Evolutionary conservation across 805 yeast species (phyloP), one percentile per base, ranked within the genome.

Genomic region (Gaillardinia entomophila): DNA sequence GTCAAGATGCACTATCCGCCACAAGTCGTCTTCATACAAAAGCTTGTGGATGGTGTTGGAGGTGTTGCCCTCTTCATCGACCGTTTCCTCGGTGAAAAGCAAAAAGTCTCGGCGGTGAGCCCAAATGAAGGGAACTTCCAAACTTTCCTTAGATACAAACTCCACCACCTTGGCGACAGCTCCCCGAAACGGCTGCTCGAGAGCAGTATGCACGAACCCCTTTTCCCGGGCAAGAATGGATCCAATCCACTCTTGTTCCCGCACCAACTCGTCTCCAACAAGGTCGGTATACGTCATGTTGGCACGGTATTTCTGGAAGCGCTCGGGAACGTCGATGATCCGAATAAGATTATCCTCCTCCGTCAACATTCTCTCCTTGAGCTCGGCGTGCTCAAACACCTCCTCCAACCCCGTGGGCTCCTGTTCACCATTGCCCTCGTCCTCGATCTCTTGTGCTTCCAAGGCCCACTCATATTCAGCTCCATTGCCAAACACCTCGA

Each of bases 401-500:
- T 92, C 96, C 43, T 83, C 80, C 42, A 92, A 68, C 10, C 83
- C 77, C 3, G 73, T 68, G 18, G 77, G 69, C 28, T 66, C 78
- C n/a, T 65, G 64, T n/a, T 75, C 79, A 24, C 60, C 66, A 36
- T 62, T 57, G 22, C 75, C 77, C 17, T 63, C 75, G 31, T 73
- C 80, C 44, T 74, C 81, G 35, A 68, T 71, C 40, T 75, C 78
- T 60, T 89, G 96, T 18, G 86, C 92, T 50, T 87, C 96, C 34
- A 92, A 67, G 10, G 98, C 98, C 97, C 98, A 92, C 36, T 86
- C 96, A 58, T 92, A 92, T 51, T 90, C 97, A 42, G 80, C 88
- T 32, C 98, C 98, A 56, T 88, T 94, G 43, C 98, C 98, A 54
- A 92, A 92, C 11, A 92, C 86, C 55, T 92, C 98, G 50, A 79